Conservation (phyloP, 768 basidiomycete species). For the Stropharia rugosoannulata region DNA sequence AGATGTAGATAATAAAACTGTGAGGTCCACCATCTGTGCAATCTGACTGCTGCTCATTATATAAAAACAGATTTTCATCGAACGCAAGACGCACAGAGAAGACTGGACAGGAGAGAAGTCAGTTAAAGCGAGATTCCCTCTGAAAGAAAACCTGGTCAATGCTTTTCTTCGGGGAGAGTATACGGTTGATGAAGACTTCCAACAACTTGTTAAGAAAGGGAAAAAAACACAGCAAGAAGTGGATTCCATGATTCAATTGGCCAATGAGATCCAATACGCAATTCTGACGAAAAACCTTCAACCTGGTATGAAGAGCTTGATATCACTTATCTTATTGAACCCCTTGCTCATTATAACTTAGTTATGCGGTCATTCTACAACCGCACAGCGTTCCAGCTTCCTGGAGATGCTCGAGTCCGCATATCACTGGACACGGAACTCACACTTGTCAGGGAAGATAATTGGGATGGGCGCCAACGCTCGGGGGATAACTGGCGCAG, state of each 20-base stretch:
- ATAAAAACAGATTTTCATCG: conserved; percentile 68
- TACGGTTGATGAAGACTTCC: conserved; percentile 92
- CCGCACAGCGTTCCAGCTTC: conserved; percentile 97
- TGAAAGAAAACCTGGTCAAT: conserved; percentile 93
- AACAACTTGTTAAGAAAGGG: conserved; percentile 79
- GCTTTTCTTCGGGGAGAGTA: conserved; percentile 88
- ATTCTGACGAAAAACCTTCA: conserved; percentile 75
- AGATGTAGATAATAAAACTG: conserved; percentile 77
- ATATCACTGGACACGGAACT: conserved; percentile 98
- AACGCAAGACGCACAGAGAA: conserved; percentile 91
- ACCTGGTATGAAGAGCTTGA: conserved; percentile 58
- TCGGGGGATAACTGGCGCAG: conserved; percentile 91
- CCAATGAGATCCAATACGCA: conserved; percentile 95
- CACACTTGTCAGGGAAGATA: conserved; percentile 92
- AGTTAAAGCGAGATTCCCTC: conserved; percentile 93
- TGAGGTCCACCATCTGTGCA: conserved; percentile 31
- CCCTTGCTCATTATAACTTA: conserved; percentile 24
- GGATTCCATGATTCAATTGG: conserved; percentile 92
- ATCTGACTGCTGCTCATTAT: not conserved
- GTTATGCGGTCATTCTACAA: conserved; percentile 99
- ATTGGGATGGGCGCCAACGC: conserved; percentile 86
- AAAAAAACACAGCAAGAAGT: conserved; percentile 93
- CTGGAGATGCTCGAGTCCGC: conserved; percentile 97
- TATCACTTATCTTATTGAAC: not conserved
- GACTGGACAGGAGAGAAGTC: conserved; percentile 99